These are phyloP conservation scores for Calonectria pseudoturangicola DNA, from an alignment of 2,329 filamentous ascomycete species.

Conservation along the genomic window DNA sequence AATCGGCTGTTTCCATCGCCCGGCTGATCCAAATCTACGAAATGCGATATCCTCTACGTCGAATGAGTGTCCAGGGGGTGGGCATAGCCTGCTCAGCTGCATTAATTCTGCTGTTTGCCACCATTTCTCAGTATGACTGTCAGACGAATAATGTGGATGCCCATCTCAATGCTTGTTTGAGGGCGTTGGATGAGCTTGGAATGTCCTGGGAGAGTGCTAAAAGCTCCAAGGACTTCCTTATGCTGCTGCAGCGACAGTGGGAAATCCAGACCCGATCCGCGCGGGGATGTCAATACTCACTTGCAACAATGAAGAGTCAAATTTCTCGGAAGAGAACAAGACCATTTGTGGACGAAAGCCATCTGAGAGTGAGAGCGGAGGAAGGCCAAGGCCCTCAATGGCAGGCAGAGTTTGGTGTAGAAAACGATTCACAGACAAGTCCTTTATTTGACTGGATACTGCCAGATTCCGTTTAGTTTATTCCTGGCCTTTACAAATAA, in stretches of 20 bases:
- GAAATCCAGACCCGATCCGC: slow-evolving; percentile 36
- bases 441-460: not conserved
- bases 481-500: no score
- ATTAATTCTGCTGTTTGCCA: slow-evolving; percentile 41
- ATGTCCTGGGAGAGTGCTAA: slow-evolving; percentile 52
- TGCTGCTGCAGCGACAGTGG: slow-evolving; percentile 49
- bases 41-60: slow-evolving; percentile 39
- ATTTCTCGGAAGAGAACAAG: slow-evolving; percentile 44
- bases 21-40: slow-evolving; percentile 46
- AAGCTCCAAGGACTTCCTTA: slow-evolving; percentile 48
- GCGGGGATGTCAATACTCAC: slow-evolving; percentile 28
- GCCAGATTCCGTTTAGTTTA: not conserved
- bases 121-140: slow-evolving; percentile 46
- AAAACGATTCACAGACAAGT: not conserved
- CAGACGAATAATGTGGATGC: slow-evolving; percentile 30
- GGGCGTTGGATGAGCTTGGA: slow-evolving; percentile 49
- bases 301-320: not conserved
- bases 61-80: slow-evolving; percentile 48
- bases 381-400: slow-evolving; percentile 20
- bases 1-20: slow-evolving; percentile 45
- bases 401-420: slow-evolving; percentile 24
- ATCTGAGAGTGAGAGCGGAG: not conserved
- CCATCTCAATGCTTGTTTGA: slow-evolving; percentile 50
- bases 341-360: slow-evolving; percentile 29
- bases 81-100: slow-evolving; percentile 40